Percentiles rank a stretch among this genome's conserved stretches.
These are phyloP conservation scores for Parachlorella kessleri DNA, from an alignment of 139 green algal species.

Conservation along the genomic window DNA sequence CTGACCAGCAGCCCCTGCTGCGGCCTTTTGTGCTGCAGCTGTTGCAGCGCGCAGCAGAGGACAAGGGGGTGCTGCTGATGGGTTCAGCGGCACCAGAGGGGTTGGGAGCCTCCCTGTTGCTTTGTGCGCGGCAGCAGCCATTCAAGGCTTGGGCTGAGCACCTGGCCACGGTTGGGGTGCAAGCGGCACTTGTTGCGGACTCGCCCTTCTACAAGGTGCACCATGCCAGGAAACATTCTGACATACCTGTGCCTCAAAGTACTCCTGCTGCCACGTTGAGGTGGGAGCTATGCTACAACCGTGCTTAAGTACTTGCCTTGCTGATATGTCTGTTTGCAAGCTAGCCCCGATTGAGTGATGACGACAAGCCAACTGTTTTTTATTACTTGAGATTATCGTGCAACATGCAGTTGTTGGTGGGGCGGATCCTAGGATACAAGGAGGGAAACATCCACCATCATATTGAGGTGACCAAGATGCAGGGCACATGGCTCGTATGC, in stretches of 20 bases:
- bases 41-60: slow-evolving; percentile 26
- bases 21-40: slow-evolving; percentile 50
- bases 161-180: slow-evolving; percentile 53
- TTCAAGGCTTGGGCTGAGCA: slow-evolving; percentile 51
- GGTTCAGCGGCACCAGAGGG: slow-evolving; percentile 9
- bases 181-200: slow-evolving; percentile 56
- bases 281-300: no score
- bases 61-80: slow-evolving; percentile 26
- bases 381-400: no score
- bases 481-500: no score
- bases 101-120: slow-evolving; percentile 46
- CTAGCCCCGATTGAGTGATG: no score
- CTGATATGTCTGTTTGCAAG: no score
- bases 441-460: slow-evolving; percentile 57
- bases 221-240: no score
- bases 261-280: no score
- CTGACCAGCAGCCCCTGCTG: slow-evolving; percentile 34
- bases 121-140: slow-evolving; percentile 54
- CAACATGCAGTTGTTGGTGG: no score
- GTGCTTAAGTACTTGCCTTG: no score
- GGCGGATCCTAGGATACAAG: slow-evolving; percentile 59
- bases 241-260: no score
- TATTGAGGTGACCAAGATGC: slow-evolving; percentile 49
- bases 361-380: no score
- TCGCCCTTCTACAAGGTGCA: slow-evolving; percentile 68